phyloP scores from a whole-genome alignment of 192 early-diverging fungal genomes.

The Coemansia sp. region DNA sequence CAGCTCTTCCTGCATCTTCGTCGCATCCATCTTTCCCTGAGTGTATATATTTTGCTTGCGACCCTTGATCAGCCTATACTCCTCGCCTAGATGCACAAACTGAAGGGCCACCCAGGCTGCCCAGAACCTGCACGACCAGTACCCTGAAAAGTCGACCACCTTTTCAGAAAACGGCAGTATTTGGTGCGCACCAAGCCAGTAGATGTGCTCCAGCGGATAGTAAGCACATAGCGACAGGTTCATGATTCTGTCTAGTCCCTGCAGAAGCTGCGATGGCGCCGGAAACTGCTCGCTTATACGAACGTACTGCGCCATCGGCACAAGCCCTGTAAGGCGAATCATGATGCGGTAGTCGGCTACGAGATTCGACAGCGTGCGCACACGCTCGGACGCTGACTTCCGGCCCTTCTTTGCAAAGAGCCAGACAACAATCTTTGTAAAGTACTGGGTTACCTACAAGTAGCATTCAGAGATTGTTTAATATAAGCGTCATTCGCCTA shows the following conservation, averaged over 20 bases:
- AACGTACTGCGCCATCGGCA: slow-evolving; percentile 89
- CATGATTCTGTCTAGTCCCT: slow-evolving; percentile 79
- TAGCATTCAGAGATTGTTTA: background rate
- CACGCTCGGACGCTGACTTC: slow-evolving; percentile 65
- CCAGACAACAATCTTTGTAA: slow-evolving; percentile 89
- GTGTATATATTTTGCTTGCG: slow-evolving; percentile 53
- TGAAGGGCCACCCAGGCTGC: slow-evolving; percentile 89
- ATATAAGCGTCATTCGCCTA: no score
- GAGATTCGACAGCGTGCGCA: slow-evolving; percentile 81
- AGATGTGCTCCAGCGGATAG: slow-evolving; percentile 96
- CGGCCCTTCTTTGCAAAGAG: slow-evolving; percentile 61
- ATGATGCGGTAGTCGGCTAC: slow-evolving; percentile 91
- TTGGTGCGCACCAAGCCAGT: slow-evolving; percentile 89
- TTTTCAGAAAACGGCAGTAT: slow-evolving; percentile 75
- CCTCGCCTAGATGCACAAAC: slow-evolving; percentile 77
- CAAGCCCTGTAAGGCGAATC: slow-evolving; percentile 79
- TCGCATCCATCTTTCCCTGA: slow-evolving; percentile 64
- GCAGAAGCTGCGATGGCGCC: slow-evolving; percentile 61
- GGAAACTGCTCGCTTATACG: slow-evolving; percentile 74
- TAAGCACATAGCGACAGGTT: slow-evolving; percentile 85
- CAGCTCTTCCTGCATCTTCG: slow-evolving; percentile 68
- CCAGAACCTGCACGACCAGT: slow-evolving; percentile 98
- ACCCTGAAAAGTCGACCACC: slow-evolving; percentile 73
- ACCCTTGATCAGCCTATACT: slow-evolving; percentile 60
- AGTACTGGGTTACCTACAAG: slow-evolving; percentile 84